Conservation (phyloP, 192 early-diverging fungal species). For the Entomortierella beljakovae region DNA sequence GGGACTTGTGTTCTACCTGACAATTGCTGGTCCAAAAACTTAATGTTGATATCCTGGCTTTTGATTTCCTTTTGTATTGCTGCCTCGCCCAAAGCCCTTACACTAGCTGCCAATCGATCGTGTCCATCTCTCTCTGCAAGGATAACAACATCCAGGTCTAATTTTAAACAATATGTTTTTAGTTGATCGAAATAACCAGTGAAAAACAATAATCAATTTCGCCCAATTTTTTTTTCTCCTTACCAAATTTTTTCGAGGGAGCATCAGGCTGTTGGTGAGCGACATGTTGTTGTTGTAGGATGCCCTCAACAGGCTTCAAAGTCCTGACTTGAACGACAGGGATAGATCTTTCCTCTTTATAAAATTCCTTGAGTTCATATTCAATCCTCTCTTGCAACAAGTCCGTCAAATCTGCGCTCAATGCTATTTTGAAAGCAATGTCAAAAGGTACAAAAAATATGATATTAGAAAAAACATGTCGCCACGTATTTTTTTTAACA, state of each 20-base stretch:
- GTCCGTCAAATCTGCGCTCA: conserved; percentile 10
- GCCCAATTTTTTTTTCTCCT: no score
- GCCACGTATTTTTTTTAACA: background rate
- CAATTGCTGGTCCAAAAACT: conserved; percentile 24
- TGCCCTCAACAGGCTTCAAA: conserved; percentile 15
- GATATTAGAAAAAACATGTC: background rate
- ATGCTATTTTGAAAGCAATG: conserved; percentile 16
- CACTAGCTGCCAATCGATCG: conserved; percentile 25
- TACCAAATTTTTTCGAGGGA: no score
- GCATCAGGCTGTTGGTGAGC: no score
- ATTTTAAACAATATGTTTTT: background rate
- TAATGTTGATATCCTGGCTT: conserved; percentile 36
- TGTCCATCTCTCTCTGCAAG: conserved; percentile 37
- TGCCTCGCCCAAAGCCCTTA: conserved; percentile 21
- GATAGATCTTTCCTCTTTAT: conserved; percentile 26
- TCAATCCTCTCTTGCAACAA: conserved; percentile 31
- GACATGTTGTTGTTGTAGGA: no score
- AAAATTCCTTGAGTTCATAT: conserved; percentile 17
- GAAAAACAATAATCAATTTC: no score
- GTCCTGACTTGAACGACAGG: conserved; percentile 32
- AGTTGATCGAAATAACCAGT: no score
- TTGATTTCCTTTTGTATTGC: conserved; percentile 21
- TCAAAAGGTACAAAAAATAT: background rate
- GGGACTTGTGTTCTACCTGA: conserved; percentile 11
- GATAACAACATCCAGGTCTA: conserved; percentile 49